A percentile compares a stretch with the other conserved stretches of the same genome.
phyloP scores from a whole-genome alignment of 352 stramenopile genomes.

The Phytophthora pseudosyringae region DNA sequence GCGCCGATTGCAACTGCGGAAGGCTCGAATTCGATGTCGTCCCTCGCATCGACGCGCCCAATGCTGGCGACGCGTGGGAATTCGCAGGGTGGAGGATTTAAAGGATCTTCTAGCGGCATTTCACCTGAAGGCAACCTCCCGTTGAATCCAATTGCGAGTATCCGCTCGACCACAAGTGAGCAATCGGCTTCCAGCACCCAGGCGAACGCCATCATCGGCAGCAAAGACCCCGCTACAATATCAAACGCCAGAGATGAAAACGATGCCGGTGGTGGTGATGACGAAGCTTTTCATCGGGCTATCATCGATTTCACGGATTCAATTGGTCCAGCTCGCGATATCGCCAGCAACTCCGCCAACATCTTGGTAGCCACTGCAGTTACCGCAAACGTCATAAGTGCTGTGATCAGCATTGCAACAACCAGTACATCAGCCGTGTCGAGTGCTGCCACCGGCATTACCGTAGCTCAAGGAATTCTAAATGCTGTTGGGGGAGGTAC shows the following conservation, averaged over 20 bases:
- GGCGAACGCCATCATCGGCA: conserved; percentile 10
- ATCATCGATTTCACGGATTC: conserved; percentile 39
- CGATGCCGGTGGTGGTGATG: conserved; percentile 6
- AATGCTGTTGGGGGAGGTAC: conserved; percentile 22
- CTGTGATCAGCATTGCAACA: conserved; percentile 50
- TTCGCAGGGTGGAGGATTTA: not conserved
- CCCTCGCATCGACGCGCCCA: conserved; percentile 14
- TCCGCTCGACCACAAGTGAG: conserved; percentile 7
- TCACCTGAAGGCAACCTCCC: conserved; percentile 4
- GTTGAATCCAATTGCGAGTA: not conserved
- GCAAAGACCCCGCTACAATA: conserved; percentile 11
- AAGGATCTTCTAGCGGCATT: conserved; percentile 10
- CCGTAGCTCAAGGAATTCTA: conserved; percentile 36
- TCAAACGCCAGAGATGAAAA: conserved; percentile 18
- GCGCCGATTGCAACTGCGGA: conserved; percentile 2
- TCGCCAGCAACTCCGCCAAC: conserved; percentile 50
- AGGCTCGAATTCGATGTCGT: conserved; percentile 10
- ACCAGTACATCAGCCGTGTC: conserved; percentile 42
- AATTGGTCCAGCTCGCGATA: conserved; percentile 39
- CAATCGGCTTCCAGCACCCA: conserved; percentile 9
- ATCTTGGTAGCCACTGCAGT: conserved; percentile 63
- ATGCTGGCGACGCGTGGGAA: not conserved
- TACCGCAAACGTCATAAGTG: conserved; percentile 55
- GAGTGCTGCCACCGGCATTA: conserved; percentile 22
- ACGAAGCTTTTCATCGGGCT: conserved; percentile 27